These are phyloP conservation scores for Flaveria trinervia DNA, from an alignment of 129 eudicot species.

Conservation along the genomic window DNA sequence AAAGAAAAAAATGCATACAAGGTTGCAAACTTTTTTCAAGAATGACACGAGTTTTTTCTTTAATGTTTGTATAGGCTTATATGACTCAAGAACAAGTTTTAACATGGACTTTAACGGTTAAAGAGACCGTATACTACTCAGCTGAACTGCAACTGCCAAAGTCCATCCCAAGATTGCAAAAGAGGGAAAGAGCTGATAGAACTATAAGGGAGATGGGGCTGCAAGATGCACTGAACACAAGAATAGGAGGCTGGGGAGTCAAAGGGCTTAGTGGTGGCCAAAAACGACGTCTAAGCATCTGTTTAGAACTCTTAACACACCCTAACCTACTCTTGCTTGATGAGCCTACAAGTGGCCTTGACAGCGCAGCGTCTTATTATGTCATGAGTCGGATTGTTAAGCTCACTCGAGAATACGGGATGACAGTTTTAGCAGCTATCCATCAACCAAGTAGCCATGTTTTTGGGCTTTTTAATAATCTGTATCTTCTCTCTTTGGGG, in stretches of 20 bases:
- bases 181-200: constrained; percentile 64
- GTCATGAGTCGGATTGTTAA: constrained; percentile 61
- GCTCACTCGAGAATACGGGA: constrained; percentile 46
- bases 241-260: constrained; percentile 72
- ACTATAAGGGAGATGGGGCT: constrained; percentile 84
- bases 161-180: constrained; percentile 53
- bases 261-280: constrained; percentile 80
- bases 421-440: constrained; percentile 68
- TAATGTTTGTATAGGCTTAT: constrained; percentile 50
- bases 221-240: constrained; percentile 58
- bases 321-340: constrained; percentile 74
- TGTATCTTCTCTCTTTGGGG: constrained; percentile 63
- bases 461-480: constrained; percentile 51
- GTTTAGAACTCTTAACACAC: constrained; percentile 59
- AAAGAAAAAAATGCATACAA: background rate
- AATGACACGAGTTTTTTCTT: background rate
- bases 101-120: constrained; percentile 65
- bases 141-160: constrained; percentile 76
- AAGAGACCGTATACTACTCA: constrained; percentile 78
- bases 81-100: constrained; percentile 69
- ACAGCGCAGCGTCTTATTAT: constrained; percentile 72
- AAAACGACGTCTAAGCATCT: constrained; percentile 68
- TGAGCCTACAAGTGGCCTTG: constrained; percentile 89
- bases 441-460: constrained; percentile 70
- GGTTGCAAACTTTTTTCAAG: background rate